These are phyloP conservation scores for Saccharomyces hybrid DNA, from an alignment of 1,139 yeast species.

Conservation along the genomic window DNA sequence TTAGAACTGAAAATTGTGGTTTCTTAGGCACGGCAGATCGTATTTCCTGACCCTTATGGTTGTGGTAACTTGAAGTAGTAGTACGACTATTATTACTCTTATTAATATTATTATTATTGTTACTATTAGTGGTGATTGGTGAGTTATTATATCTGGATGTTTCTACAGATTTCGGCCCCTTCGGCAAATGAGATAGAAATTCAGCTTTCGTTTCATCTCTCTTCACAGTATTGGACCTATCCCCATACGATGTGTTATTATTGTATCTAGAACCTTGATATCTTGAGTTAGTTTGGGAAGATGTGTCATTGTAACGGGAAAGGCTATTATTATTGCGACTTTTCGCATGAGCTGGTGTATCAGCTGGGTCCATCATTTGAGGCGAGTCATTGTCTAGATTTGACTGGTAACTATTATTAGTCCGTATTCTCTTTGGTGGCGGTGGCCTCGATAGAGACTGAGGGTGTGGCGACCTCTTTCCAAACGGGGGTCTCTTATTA, in stretches of 20 bases:
- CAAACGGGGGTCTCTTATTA: not conserved
- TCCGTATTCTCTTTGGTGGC: slow-evolving; percentile 7
- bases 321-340: not conserved
- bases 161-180: slow-evolving; percentile 10
- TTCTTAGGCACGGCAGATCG: not conserved
- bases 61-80: not conserved
- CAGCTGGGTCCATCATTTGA: not conserved
- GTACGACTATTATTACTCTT: too few species aligned
- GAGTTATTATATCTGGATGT: slow-evolving; percentile 11
- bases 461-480: not conserved
- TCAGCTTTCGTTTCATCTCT: slow-evolving; percentile 1
- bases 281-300: slow-evolving; percentile 1
- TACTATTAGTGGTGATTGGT: not conserved
- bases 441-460: not conserved
- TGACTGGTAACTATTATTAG: not conserved
- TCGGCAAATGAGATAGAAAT: slow-evolving; percentile 2
- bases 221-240: not conserved
- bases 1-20: slow-evolving; percentile 10
- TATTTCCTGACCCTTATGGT: slow-evolving; percentile 4
- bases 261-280: slow-evolving; percentile 6
- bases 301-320: not conserved
- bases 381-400: not conserved
- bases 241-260: not conserved
- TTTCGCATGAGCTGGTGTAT: not conserved
- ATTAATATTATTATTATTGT: slow-evolving; percentile 1